A percentile compares a stretch with the other conserved stretches of the same genome.
Evolutionary conservation across 2,329 filamentous ascomycete species (phyloP).

Genomic region (Pseudopyricularia javanii): DNA sequence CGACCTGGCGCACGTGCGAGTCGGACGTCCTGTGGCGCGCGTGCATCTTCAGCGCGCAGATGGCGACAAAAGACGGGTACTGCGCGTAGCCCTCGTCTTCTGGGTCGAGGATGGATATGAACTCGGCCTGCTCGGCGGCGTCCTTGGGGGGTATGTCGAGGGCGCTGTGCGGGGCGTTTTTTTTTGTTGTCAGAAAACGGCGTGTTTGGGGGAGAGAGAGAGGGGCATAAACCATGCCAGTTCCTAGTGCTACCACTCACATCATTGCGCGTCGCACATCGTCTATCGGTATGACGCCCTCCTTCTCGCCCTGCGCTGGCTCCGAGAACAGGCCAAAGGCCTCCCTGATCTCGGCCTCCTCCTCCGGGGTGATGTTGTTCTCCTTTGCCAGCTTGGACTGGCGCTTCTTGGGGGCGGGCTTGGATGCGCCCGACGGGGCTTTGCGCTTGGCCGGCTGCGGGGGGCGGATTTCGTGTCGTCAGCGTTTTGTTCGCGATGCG

Average conservation of each 20-base stretch:
- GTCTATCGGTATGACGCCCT: conserved; percentile 54
- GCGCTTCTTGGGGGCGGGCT: conserved; percentile 30
- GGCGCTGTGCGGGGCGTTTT: conserved; percentile 43
- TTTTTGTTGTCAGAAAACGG: neutral
- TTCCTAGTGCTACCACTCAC: conserved; percentile 30
- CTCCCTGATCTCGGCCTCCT: conserved; percentile 85
- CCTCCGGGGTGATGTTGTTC: conserved; percentile 69
- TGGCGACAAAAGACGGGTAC: conserved; percentile 73
- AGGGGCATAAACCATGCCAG: neutral
- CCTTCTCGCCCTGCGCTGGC: conserved; percentile 58
- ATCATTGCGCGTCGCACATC: conserved; percentile 62
- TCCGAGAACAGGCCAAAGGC: conserved; percentile 75
- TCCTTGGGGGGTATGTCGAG: conserved; percentile 59
- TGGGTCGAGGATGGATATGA: conserved; percentile 73
- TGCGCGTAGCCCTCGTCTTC: conserved; percentile 64
- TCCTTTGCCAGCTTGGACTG: conserved; percentile 87
- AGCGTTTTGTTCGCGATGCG: neutral
- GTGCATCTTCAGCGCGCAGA: conserved; percentile 79
- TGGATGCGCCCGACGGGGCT: conserved; percentile 13
- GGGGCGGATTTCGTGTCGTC: neutral
- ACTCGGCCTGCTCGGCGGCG: conserved; percentile 58
- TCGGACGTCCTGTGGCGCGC: conserved; percentile 39
- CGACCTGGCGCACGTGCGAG: conserved; percentile 53
- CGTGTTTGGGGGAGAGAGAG: neutral
- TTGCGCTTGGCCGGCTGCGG: conserved; percentile 42